phyloP scores from a whole-genome alignment of 1,284 basidiomycete genomes.

The Austroboletus niveus region DNA sequence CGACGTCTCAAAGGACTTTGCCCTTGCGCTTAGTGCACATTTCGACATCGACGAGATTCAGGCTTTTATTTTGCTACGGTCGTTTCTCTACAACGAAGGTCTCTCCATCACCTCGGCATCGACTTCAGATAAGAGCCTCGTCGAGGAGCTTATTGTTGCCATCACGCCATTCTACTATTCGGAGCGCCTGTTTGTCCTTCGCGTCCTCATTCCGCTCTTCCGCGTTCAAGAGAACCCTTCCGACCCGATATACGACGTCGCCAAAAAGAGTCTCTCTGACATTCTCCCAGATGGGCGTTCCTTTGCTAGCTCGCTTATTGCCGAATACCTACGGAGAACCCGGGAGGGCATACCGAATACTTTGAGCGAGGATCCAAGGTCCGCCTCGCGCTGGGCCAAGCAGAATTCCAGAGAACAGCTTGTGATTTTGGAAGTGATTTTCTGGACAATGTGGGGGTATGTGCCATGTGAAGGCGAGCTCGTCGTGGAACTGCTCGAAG shows the following conservation, averaged over 20 bases:
- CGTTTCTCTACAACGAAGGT: constrained; percentile 79
- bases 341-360: constrained; percentile 51
- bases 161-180: constrained; percentile 80
- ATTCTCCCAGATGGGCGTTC: constrained; percentile 60
- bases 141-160: constrained; percentile 63
- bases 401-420: constrained; percentile 80
- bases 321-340: constrained; percentile 57
- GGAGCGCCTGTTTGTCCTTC: constrained; percentile 69
- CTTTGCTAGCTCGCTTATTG: constrained; percentile 57
- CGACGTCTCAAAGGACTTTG: constrained; percentile 64
- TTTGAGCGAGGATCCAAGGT: constrained; percentile 53
- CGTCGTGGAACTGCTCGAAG: constrained; percentile 61
- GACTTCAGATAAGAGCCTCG: constrained; percentile 38
- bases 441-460: constrained; percentile 84
- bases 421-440: constrained; percentile 77
- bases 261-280: constrained; percentile 52
- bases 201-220: constrained; percentile 61
- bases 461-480: constrained; percentile 62
- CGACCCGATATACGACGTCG: constrained; percentile 54
- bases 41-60: constrained; percentile 78
- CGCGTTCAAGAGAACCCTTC: constrained; percentile 57
- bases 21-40: constrained; percentile 64
- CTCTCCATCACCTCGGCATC: constrained; percentile 51
- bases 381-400: constrained; percentile 73
- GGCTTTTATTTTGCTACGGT: constrained; percentile 67